Evolutionary conservation across 2,329 filamentous ascomycete species (phyloP), one percentile per base, ranked within the genome.

Genomic region (Cladosporium oxysporum): DNA sequence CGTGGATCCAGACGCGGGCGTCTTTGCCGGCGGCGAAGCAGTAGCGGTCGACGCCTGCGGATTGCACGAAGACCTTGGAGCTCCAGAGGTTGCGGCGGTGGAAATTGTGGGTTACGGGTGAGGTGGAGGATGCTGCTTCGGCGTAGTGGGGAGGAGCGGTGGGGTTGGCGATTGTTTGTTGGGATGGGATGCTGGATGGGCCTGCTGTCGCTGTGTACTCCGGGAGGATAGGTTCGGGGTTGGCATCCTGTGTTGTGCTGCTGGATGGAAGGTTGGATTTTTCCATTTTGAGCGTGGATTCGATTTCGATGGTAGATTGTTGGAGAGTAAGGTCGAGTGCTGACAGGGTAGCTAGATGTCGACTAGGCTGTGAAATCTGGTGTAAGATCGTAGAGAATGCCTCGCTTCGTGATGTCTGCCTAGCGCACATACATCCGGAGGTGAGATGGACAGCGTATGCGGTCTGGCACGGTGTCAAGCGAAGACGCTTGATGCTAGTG

Each of bases 11-110:
- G 26, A 63, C 49, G 11, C 35, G 50, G 18, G 61, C 33, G 26
- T 55, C 37, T 55, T 55, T 55, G 61, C 61, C 61, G 11, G 61
- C 50, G 21, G 61, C 33, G 35, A 63, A 63, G 37, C 50, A 57
- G 35, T 63, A 63, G 23, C 61, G 61, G 50, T 55, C 61, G 8
- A 63, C 50, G 26, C 61, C 61, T 21, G 21, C 50, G 49, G 61
- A 57, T n/a, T 55, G 35, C 3, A 63, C 61, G 50, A 44, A 57
- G 50, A 63, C 50, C 44, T 55, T 63, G 35, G 61, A 55, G 49
- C 50, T 63, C 26, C 35, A 63, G 50, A 23, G n/a, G 50, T 63
- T 53, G 49, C 23, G 61, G 11, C 50, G 50, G n/a, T 23, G 8
- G 50, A 57, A 57, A n/a, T 63, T 50, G 50, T 63, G 61, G n/a